Percentiles rank a stretch among this genome's conserved stretches.
Evolutionary conservation across 352 stramenopile genomes (phyloP).

Genomic region (Phytopythium ostracodes): DNA sequence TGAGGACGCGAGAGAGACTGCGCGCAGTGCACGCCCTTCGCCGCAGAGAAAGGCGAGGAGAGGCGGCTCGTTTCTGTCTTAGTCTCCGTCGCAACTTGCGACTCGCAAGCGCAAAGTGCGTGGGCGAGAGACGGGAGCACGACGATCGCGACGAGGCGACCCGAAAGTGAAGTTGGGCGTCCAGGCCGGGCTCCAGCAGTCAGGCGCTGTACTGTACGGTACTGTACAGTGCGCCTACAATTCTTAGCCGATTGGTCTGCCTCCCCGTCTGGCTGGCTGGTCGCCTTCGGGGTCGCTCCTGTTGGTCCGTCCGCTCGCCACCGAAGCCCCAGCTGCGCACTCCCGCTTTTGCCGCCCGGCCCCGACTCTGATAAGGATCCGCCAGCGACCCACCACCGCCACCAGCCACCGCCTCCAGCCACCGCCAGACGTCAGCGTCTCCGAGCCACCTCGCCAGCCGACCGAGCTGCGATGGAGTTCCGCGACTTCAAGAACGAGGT

Average conservation of each 20-base stretch:
- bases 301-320: neutral
- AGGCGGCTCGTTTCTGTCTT: slow-evolving; percentile 3
- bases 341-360: slow-evolving; percentile 5
- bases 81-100: too few relatives aligned
- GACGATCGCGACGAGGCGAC: slow-evolving; percentile 1
- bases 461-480: slow-evolving; percentile 6
- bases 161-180: slow-evolving; percentile 2
- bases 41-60: neutral
- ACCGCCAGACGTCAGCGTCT: too few relatives aligned
- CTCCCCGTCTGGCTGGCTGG: neutral
- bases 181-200: neutral
- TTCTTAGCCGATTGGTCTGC: too few relatives aligned
- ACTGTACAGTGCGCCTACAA: too few relatives aligned
- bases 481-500: slow-evolving; percentile 9
- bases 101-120: neutral
- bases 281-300: neutral
- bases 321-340: neutral
- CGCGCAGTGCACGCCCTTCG: neutral
- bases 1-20: too few relatives aligned
- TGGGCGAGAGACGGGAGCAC: neutral
- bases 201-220: too few relatives aligned
- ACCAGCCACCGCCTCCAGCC: too few relatives aligned
- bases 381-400: too few relatives aligned
- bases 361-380: neutral
- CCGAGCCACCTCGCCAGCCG: too few relatives aligned